Percentiles rank a stretch among this genome's conserved stretches.
phyloP scores from a whole-genome alignment of 2,329 filamentous ascomycete species.

The Aciculosporium take region DNA sequence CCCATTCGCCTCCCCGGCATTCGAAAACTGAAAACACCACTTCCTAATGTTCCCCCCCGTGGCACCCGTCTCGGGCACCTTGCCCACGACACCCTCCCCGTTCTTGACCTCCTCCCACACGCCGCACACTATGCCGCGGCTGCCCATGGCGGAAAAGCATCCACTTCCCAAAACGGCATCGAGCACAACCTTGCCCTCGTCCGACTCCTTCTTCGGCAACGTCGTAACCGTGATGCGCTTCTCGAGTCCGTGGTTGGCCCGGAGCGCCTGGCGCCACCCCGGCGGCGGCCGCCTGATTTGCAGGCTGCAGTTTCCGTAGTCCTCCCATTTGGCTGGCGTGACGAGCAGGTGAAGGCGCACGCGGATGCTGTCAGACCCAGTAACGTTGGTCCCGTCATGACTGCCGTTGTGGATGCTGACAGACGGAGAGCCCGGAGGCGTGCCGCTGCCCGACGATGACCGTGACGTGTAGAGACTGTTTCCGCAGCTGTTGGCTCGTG shows the following conservation, averaged over 20 bases:
- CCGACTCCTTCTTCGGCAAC: slow-evolving; percentile 47
- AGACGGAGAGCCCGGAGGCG: slow-evolving; percentile 41
- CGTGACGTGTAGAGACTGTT: slow-evolving; percentile 49
- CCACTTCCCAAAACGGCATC: slow-evolving; percentile 76
- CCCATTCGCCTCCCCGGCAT: slow-evolving; percentile 37
- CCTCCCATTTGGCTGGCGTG: slow-evolving; percentile 68
- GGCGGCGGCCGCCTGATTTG: slow-evolving; percentile 66
- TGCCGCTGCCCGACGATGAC: slow-evolving; percentile 35
- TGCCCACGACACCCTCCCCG: slow-evolving; percentile 40
- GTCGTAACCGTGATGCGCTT: slow-evolving; percentile 73
- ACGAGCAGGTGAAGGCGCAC: slow-evolving; percentile 76
- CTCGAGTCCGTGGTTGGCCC: slow-evolving; percentile 52
- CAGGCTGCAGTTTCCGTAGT: slow-evolving; percentile 72
- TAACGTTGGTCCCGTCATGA: slow-evolving; percentile 42
- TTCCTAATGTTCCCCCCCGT: slow-evolving; percentile 43
- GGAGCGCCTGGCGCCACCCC: slow-evolving; percentile 43
- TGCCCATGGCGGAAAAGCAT: slow-evolving; percentile 71
- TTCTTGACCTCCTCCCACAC: slow-evolving; percentile 69
- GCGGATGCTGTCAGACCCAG: slow-evolving; percentile 56
- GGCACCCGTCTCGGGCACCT: slow-evolving; percentile 35
- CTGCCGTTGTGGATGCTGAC: slow-evolving; percentile 38
- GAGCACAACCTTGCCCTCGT: slow-evolving; percentile 49
- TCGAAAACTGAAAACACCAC: slow-evolving; percentile 49
- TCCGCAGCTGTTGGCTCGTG: slow-evolving; percentile 34
- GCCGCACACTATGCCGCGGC: slow-evolving; percentile 75